phyloP scores from a whole-genome alignment of 805 yeast species.

The Helenozyma rhizophorensis region DNA sequence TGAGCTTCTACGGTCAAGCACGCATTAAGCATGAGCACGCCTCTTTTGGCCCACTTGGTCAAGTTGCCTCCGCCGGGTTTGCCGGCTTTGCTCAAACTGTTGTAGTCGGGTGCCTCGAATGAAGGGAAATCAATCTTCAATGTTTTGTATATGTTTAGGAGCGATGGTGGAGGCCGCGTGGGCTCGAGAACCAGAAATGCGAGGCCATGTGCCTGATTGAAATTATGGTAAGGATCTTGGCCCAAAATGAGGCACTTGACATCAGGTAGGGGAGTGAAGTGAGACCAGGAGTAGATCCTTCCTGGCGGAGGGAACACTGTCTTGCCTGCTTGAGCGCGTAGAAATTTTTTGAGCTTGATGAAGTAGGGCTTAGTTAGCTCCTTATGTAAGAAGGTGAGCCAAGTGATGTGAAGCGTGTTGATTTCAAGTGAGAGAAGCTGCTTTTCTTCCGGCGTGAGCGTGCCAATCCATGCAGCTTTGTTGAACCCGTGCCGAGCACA shows the following conservation, averaged over 20 bases:
- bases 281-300: conserved; percentile 88
- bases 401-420: conserved; percentile 62
- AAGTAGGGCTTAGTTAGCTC: conserved; percentile 88
- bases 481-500: conserved; percentile 33
- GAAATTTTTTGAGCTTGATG: conserved; percentile 61
- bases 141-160: conserved; percentile 81
- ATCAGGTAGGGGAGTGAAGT: conserved; percentile 68
- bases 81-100: conserved; percentile 18
- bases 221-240: conserved; percentile 94
- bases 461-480: conserved; percentile 47
- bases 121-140: conserved; percentile 61
- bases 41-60: conserved; percentile 80
- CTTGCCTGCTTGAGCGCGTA: conserved; percentile 45
- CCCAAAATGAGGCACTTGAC: conserved; percentile 83
- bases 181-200: conserved; percentile 91
- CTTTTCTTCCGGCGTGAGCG: conserved; percentile 45
- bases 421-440: conserved; percentile 63
- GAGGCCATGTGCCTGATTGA: conserved; percentile 91
- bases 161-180: conserved; percentile 75
- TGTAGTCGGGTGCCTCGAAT: conserved; percentile 52
- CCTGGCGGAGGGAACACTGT: conserved; percentile 73
- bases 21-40: conserved; percentile 84
- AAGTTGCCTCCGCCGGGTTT: conserved; percentile 57
- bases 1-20: conserved; percentile 90
- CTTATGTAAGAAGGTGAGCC: conserved; percentile 66